Percentiles rank a stretch among this genome's conserved stretches.
These are phyloP conservation scores for Corymbia calophylla DNA, from an alignment of 441 rosid genomes.

Conservation along the genomic window DNA sequence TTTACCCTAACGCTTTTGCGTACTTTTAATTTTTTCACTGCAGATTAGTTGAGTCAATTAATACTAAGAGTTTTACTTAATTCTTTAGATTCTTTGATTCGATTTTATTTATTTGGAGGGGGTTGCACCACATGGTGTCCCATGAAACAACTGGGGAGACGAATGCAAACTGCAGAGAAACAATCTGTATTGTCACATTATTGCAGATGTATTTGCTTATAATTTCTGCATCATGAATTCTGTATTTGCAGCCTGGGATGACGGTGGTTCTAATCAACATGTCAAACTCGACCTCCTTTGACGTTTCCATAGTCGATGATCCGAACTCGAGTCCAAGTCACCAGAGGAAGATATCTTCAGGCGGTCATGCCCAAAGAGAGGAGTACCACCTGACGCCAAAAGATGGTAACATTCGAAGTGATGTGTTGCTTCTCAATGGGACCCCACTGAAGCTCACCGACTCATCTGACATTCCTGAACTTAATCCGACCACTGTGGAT, in stretches of 20 bases:
- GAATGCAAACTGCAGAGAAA: background rate
- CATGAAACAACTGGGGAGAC: background rate
- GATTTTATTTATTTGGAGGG: background rate
- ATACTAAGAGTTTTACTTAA: background rate
- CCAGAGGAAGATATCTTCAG: background rate
- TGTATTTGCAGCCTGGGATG: conserved; percentile 32
- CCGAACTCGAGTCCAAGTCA: background rate
- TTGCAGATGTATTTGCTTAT: background rate
- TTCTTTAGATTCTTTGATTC: background rate
- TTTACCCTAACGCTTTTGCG: background rate
- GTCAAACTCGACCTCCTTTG: conserved; percentile 20
- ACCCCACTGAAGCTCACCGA: conserved; percentile 28
- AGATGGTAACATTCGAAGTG: conserved; percentile 47
- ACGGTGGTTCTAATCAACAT: conserved; percentile 44
- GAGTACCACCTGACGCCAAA: conserved; percentile 59
- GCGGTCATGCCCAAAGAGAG: conserved; percentile 20
- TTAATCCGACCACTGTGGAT: conserved; percentile 32
- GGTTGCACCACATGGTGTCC: background rate
- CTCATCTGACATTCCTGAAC: conserved; percentile 22
- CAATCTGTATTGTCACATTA: background rate
- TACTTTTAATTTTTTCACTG: background rate
- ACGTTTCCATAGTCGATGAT: background rate
- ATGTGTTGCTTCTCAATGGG: conserved; percentile 44
- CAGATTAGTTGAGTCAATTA: background rate
- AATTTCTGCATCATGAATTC: background rate